Evolutionary conservation across 2,329 filamentous ascomycete genomes (phyloP).

Genomic region (Ascochyta koolunga): DNA sequence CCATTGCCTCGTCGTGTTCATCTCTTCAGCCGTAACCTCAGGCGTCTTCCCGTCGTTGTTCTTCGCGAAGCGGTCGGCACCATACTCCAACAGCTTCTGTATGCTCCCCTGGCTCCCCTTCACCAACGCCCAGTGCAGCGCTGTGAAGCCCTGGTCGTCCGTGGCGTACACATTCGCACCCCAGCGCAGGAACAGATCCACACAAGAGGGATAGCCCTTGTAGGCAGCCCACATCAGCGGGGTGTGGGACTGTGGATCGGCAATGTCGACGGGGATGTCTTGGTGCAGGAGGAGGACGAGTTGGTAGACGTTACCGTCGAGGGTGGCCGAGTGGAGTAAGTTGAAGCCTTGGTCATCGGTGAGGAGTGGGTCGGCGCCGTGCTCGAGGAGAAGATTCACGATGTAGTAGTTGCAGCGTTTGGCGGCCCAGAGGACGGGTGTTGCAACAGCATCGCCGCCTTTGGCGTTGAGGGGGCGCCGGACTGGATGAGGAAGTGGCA

Average conservation of each 20-base stretch:
- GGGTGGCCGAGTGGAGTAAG: slow-evolving; percentile 93
- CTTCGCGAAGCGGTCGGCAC: slow-evolving; percentile 88
- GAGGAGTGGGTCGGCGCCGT: slow-evolving; percentile 90
- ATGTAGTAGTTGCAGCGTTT: slow-evolving; percentile 97
- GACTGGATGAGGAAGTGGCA: slow-evolving; percentile 90
- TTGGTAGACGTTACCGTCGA: slow-evolving; percentile 93
- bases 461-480: slow-evolving; percentile 94
- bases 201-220: slow-evolving; percentile 91
- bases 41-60: slow-evolving; percentile 92
- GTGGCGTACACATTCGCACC: slow-evolving; percentile 89
- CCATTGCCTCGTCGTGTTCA: slow-evolving; percentile 85
- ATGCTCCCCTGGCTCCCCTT: slow-evolving; percentile 90
- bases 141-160: slow-evolving; percentile 92
- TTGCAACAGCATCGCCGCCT: slow-evolving; percentile 93
- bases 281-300: slow-evolving; percentile 90
- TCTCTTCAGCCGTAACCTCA: slow-evolving; percentile 81
- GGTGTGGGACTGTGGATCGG: slow-evolving; percentile 89
- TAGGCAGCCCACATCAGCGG: slow-evolving; percentile 99
- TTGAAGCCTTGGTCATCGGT: slow-evolving; percentile 97
- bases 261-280: slow-evolving; percentile 90
- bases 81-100: slow-evolving; percentile 93
- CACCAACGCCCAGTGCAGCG: slow-evolving; percentile 94
- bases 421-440: slow-evolving; percentile 94
- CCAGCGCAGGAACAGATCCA: slow-evolving; percentile 92
- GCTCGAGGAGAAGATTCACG: slow-evolving; percentile 87